Evolutionary conservation across 1,284 basidiomycete genomes (phyloP).

Genomic region (Ceratobasidium sp.): DNA sequence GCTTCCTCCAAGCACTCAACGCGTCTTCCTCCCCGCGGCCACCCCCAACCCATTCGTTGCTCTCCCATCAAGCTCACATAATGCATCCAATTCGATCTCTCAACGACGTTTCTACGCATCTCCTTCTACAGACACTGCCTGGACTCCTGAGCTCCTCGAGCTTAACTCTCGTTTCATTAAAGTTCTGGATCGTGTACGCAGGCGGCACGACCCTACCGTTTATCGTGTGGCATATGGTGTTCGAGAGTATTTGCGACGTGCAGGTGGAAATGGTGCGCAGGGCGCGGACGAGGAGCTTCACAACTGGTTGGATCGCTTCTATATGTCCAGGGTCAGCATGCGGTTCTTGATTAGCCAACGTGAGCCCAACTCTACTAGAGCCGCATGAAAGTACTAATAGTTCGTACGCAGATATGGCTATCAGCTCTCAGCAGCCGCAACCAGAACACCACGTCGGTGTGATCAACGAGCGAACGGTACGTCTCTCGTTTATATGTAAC

Average conservation of each 20-base stretch:
- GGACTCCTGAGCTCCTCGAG: constrained; percentile 35
- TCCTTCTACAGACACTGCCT: constrained; percentile 12
- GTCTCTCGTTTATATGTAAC: neutral
- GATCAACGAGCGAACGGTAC: constrained; percentile 34
- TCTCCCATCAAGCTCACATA: neutral
- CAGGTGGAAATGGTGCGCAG: constrained; percentile 24
- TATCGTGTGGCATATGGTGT: constrained; percentile 39
- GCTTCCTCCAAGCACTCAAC: constrained; percentile 32
- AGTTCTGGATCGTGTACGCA: constrained; percentile 31
- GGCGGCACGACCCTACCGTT: constrained; percentile 36
- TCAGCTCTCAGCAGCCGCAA: constrained; percentile 28
- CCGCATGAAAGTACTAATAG: neutral
- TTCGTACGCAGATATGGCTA: constrained; percentile 17
- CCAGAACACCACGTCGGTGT: constrained; percentile 34
- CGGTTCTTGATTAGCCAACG: constrained; percentile 41
- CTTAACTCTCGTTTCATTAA: constrained; percentile 38
- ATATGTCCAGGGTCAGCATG: constrained; percentile 39
- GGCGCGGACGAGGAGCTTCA: constrained; percentile 40
- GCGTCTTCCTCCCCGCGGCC: constrained; percentile 33
- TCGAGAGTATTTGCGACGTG: constrained; percentile 25
- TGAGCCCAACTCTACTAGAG: neutral
- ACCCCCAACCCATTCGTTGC: constrained; percentile 31
- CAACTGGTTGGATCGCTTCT: constrained; percentile 39
- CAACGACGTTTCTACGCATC: constrained; percentile 37
- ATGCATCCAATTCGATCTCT: neutral